Percentiles rank a stretch among this genome's conserved stretches.
These are phyloP conservation scores for Furcasterigmium furcatum DNA, from an alignment of 2,329 filamentous ascomycete species.

Conservation along the genomic window DNA sequence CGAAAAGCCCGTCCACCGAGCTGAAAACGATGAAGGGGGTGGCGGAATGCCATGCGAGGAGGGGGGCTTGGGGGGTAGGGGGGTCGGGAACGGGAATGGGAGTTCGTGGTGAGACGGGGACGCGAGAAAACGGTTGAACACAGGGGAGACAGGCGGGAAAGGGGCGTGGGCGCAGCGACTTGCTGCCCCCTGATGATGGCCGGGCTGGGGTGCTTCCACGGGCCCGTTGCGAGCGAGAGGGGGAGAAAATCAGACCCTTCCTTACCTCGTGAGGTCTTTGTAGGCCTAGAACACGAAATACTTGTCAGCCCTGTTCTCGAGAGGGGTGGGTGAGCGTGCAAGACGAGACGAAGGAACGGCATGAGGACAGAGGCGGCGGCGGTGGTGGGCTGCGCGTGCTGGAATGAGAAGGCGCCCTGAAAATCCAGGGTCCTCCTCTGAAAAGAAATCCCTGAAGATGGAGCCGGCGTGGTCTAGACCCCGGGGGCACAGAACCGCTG, in stretches of 20 bases:
- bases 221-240: too few relatives aligned
- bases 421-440: background rate
- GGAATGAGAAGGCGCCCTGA: too few relatives aligned
- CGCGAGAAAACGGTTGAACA: background rate
- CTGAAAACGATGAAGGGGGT: background rate
- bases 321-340: background rate
- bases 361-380: too few relatives aligned
- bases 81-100: background rate
- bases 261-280: slow-evolving; percentile 29
- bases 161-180: too few relatives aligned
- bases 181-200: too few relatives aligned
- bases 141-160: too few relatives aligned
- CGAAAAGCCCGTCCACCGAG: background rate
- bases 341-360: background rate
- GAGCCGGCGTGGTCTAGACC: too few relatives aligned
- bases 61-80: background rate
- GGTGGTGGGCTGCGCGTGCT: too few relatives aligned
- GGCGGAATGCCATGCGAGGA: background rate
- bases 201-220: too few relatives aligned
- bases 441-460: too few relatives aligned
- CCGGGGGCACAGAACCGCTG: too few relatives aligned
- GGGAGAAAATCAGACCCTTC: too few relatives aligned
- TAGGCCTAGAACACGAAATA: slow-evolving; percentile 27
- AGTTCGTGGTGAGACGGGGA: background rate
- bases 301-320: slow-evolving; percentile 14